phyloP scores from a whole-genome alignment of 208 protist genomes.

The Trypanosoma boissoni region DNA sequence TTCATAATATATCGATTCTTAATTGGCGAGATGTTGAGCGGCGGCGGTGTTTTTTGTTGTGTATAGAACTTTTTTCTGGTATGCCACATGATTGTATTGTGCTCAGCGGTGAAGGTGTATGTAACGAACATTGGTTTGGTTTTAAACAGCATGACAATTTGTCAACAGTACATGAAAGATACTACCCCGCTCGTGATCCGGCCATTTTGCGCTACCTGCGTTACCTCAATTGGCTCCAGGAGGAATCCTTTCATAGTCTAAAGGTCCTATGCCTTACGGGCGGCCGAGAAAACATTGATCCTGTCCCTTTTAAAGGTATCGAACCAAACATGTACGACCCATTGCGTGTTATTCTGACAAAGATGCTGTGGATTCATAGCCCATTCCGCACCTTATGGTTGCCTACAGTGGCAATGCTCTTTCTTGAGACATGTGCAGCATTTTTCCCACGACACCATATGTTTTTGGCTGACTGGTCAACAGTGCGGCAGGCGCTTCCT shows the following conservation, averaged over 20 bases:
- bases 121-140: conserved; percentile 80
- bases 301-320: conserved; percentile 45
- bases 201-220: conserved; percentile 82
- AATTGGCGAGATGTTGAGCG: conserved; percentile 79
- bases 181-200: conserved; percentile 61
- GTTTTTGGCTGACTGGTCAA: conserved; percentile 70
- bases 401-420: conserved; percentile 73
- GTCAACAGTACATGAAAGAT: conserved; percentile 64
- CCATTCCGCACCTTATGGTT: conserved; percentile 75
- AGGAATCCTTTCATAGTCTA: conserved; percentile 81
- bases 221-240: conserved; percentile 85
- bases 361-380: conserved; percentile 69
- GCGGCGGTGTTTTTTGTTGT: conserved; percentile 73
- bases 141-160: conserved; percentile 83
- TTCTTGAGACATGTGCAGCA: conserved; percentile 66
- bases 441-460: conserved; percentile 85
- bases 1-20: conserved; percentile 75
- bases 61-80: conserved; percentile 75
- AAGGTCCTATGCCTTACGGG: conserved; percentile 82
- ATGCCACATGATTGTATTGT: conserved; percentile 86
- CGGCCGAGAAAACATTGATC: conserved; percentile 73
- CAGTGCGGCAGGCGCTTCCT: conserved; percentile 55
- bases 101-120: conserved; percentile 66
- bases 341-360: conserved; percentile 47
- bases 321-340: conserved; percentile 60